These are phyloP conservation scores for Xylaria sp. DNA, from an alignment of 2,329 filamentous ascomycete genomes.

Conservation along the genomic window DNA sequence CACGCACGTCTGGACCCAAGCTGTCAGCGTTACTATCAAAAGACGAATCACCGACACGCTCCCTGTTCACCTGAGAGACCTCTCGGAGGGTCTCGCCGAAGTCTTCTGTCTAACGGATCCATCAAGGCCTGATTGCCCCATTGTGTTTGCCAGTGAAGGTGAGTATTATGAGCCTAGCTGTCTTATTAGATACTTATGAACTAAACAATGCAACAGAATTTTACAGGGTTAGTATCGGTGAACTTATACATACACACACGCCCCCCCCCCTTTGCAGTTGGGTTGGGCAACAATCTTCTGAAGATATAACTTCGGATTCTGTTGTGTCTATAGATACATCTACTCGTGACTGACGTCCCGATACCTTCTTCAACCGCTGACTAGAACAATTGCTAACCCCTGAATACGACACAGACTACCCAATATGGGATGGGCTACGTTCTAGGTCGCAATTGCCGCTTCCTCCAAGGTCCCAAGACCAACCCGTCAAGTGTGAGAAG, in stretches of 20 bases:
- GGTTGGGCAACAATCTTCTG: too few relatives aligned
- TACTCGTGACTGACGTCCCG: too few relatives aligned
- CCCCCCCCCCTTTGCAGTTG: too few relatives aligned
- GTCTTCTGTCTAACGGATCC: conserved; percentile 79
- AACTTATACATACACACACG: too few relatives aligned
- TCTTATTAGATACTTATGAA: neutral
- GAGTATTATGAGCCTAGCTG: conserved; percentile 16
- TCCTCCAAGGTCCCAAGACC: conserved; percentile 75
- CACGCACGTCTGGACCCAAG: conserved; percentile 67
- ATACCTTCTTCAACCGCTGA: too few relatives aligned
- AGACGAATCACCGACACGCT: conserved; percentile 69
- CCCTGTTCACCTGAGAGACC: conserved; percentile 63
- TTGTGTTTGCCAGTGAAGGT: conserved; percentile 78
- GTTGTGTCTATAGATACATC: too few relatives aligned
- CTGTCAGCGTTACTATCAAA: conserved; percentile 70
- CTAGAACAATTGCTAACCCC: neutral
- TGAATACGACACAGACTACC: conserved; percentile 50
- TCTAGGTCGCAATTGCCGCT: conserved; percentile 76
- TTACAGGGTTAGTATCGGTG: conserved; percentile 47
- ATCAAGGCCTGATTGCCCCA: conserved; percentile 72
- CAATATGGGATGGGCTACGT: conserved; percentile 75
- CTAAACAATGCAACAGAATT: conserved; percentile 57
- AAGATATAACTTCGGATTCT: too few relatives aligned
- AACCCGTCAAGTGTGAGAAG: conserved; percentile 64
- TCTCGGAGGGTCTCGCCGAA: conserved; percentile 75